Conservation (phyloP, 2,329 filamentous ascomycete genomes). For the Cladosporium cucumerinum region DNA sequence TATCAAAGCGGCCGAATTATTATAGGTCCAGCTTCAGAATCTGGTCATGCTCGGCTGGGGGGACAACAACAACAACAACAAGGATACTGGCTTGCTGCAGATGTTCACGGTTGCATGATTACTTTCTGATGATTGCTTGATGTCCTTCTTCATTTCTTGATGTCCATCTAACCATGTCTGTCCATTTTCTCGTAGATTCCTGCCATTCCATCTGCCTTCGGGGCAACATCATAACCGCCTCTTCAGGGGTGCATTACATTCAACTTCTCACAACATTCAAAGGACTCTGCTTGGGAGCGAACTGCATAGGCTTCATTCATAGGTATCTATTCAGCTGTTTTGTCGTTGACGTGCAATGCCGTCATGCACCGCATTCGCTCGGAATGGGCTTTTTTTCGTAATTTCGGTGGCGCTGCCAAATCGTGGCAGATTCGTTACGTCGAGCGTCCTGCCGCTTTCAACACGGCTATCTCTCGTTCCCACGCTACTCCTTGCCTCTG, state of each 20-base stretch:
- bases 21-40: neutral
- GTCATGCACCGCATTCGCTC: conserved; percentile 13
- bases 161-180: neutral
- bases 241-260: neutral
- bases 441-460: conserved; percentile 54
- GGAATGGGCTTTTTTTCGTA: conserved; percentile 3
- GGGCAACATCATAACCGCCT: neutral
- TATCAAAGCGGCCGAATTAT: conserved; percentile 3
- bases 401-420: conserved; percentile 17
- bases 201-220: too few relatives aligned
- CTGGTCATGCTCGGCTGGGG: conserved; percentile 1
- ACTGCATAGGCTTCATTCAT: conserved; percentile 13
- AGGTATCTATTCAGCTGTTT: conserved; percentile 15
- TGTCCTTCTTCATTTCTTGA: neutral
- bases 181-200: neutral
- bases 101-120: neutral
- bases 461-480: conserved; percentile 73
- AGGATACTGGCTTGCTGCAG: neutral
- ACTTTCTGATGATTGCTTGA: neutral
- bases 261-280: neutral
- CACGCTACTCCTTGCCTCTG: conserved; percentile 75
- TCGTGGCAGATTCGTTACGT: conserved; percentile 14
- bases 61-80: neutral
- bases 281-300: neutral
- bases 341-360: conserved; percentile 11